Evolutionary conservation across 306 rosid genomes (phyloP), one percentile per base, ranked within the genome.

Genomic region (Rosa multiflora): DNA sequence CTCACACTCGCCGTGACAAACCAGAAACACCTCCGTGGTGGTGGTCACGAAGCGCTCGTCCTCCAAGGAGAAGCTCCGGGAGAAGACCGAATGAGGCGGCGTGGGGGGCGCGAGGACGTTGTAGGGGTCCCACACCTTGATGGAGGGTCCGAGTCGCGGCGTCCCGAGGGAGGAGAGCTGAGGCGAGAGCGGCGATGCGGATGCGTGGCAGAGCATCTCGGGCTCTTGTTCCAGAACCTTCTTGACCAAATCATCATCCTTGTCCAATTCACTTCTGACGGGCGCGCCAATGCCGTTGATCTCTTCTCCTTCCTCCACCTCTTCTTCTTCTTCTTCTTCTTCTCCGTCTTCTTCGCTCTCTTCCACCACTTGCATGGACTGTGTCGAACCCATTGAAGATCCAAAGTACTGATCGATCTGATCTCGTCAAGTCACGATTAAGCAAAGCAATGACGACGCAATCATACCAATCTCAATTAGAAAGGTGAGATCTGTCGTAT

Each of bases 111-210:
- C 90, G 12, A 94, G 83, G 32, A 95, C 97, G 59, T 93, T 95
- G 86, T 95, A 95, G 9, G 99, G 98, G 74, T 95, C 99, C 97
- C 97, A 95, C n/a, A 95, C 98, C 86, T 95, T 93, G 83, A 91
- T 93, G 37, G 94, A 89, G 20, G 97, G 99, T 0, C 97, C 97
- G 4, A 92, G 86, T 0, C 99, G 90, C 69, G 99, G 98, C 40
- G 99, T 95, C 1, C 98, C 99, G 20, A 95, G 78, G 7, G 98
- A 88, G 2, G 99, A 95, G 9, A 89, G 94, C 89, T 95, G 99
- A 46, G 98, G 99, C 2, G 99, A 95, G 5, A 95, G 90, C 48
- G 99, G 99, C n/a, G 98, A 95, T 0, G 98, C 96, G 1, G 97
- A 90, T 11, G 98, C 90, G 87, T 95, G 92, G 79, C 92, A 91